A percentile compares a stretch with the other conserved stretches of the same genome.
Conservation (phyloP, 2,329 filamentous ascomycete species). For the Knoxdaviesia capensis region DNA sequence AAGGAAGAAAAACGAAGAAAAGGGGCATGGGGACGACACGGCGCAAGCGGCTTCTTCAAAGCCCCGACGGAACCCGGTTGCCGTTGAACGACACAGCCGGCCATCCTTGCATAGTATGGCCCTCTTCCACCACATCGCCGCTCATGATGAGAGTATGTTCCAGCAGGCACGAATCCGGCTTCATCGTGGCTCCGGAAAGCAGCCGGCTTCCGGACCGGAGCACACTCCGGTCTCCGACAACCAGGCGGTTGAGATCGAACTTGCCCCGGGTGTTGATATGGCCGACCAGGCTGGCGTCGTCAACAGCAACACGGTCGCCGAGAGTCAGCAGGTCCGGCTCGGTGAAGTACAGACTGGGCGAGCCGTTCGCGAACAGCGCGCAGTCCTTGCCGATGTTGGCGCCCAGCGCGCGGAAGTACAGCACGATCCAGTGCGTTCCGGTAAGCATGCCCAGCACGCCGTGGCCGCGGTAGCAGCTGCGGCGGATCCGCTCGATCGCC, state of each 20-base stretch:
- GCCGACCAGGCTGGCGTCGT: slow-evolving; percentile 33
- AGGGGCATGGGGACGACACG: too few species aligned
- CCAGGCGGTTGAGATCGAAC: slow-evolving; percentile 30
- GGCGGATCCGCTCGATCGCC: slow-evolving; percentile 26
- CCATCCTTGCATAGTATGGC: slow-evolving; percentile 32
- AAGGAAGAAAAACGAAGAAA: too few species aligned
- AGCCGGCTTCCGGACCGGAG: slow-evolving; percentile 29
- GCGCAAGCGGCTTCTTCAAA: too few species aligned
- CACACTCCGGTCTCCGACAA: slow-evolving; percentile 29
- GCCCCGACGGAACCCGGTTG: slow-evolving; percentile 1
- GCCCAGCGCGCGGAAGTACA: slow-evolving; percentile 32
- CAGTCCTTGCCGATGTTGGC: slow-evolving; percentile 33
- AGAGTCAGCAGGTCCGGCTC: slow-evolving; percentile 34
- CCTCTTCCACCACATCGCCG: slow-evolving; percentile 31
- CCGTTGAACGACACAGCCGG: slow-evolving; percentile 22
- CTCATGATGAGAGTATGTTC: slow-evolving; percentile 38
- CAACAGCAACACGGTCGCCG: slow-evolving; percentile 30
- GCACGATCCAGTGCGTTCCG: slow-evolving; percentile 27
- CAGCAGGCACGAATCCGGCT: slow-evolving; percentile 27
- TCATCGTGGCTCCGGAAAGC: slow-evolving; percentile 31
- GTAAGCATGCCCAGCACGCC: slow-evolving; percentile 32
- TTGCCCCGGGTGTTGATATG: slow-evolving; percentile 36
- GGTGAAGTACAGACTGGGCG: slow-evolving; percentile 31
- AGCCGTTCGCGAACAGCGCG: slow-evolving; percentile 31
- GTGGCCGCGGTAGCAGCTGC: slow-evolving; percentile 25